phyloP scores from a whole-genome alignment of 805 yeast species.

The Isabelozyma pseudorhagii region DNA sequence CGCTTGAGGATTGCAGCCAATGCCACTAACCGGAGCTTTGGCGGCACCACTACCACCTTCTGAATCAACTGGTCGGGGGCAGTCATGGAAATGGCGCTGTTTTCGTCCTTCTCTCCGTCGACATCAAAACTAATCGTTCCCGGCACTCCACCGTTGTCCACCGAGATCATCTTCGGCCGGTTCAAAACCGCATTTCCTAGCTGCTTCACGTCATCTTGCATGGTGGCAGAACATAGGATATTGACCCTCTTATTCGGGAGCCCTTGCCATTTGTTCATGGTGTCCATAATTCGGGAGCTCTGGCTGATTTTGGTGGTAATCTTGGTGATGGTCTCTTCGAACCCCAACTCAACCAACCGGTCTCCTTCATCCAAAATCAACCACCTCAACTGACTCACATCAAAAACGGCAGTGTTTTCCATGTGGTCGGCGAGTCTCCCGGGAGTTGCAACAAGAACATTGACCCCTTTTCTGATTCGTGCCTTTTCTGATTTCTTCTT shows the following conservation, averaged over 20 bases:
- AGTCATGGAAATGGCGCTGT: constrained; percentile 17
- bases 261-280: constrained; percentile 41
- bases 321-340: constrained; percentile 85
- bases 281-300: constrained; percentile 35
- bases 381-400: constrained; percentile 73
- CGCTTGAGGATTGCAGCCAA: constrained; percentile 63
- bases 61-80: constrained; percentile 94
- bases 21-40: constrained; percentile 84
- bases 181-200: constrained; percentile 75
- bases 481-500: constrained; percentile 97
- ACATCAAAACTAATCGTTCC: constrained; percentile 29
- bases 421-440: constrained; percentile 95
- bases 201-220: constrained; percentile 74
- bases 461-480: constrained; percentile 90
- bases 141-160: constrained; percentile 19
- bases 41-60: constrained; percentile 81
- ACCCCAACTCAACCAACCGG: constrained; percentile 90
- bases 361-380: constrained; percentile 97
- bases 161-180: constrained; percentile 67
- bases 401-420: constrained; percentile 78
- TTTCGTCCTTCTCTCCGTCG: constrained; percentile 7
- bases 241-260: constrained; percentile 73
- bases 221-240: constrained; percentile 91
- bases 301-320: constrained; percentile 61
- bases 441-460: constrained; percentile 95